Base-by-base conservation (phyloP, 345 rosid species). In the Cardiospermum halicacabum region DNA sequence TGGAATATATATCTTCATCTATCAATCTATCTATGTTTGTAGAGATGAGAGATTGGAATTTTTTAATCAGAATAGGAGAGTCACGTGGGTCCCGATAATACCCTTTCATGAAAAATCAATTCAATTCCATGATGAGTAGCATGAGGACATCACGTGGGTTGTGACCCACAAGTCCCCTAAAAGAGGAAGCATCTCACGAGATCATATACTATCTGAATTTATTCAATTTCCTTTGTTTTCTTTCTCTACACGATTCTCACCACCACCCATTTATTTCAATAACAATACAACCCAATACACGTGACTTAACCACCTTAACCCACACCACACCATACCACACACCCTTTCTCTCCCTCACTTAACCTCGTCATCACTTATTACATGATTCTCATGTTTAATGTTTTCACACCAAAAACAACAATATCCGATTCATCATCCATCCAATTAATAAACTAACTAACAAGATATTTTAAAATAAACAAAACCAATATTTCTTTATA, bases 241-340 rank as follows among this genome's bases (percentile, higher is more conserved):
- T 84, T 88, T 71, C 77, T 65, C 76, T 55, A 59, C 76, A 86
- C 84, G 89, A 75, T 67, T 77, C 81, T 73, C 72, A 57, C 76
- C 72, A 57, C 76, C 72, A 51, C 72, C 67, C 68, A 63, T 56
- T 56, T 34, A 19, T 56, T 18, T 64, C 40, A 27, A 47, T 65
- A 75, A 54, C 78, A 80, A 73, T 74, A 66, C 68, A 74, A 78
- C 75, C 79, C 79, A 83, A 74, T 77, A 77, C 91, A 91, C 96
- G 96, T 88, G 96, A 91, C 80, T 85, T 78, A 91, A 86, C 96
- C 83, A 83, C 91, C 80, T 78, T 37, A 62, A 64, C 57, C 82
- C 81, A 79, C 84, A n/a, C n/a, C n/a, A n/a, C 83, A 83, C 91
- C 80, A 77, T 37, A 62, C 66, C 57, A 81, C 81, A 79, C 84